Evolutionary conservation across 169 alveolate genomes (phyloP).

Genomic region (Hammondia hammondi): DNA sequence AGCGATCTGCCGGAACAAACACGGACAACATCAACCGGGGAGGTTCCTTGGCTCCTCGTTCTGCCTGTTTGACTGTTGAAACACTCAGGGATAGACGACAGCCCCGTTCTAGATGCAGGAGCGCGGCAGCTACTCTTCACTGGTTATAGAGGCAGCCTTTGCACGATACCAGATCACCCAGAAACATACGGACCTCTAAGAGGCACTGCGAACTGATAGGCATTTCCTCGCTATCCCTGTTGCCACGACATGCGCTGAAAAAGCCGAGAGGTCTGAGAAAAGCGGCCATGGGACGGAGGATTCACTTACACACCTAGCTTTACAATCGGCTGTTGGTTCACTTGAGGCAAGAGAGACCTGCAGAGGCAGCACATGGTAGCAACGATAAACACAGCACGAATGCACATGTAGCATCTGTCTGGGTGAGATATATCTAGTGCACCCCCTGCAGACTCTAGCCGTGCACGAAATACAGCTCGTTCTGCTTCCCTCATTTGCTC

Average conservation of each 20-base stretch:
- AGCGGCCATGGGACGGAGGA: neutral
- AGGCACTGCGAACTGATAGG: too few species aligned
- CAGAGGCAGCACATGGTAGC: neutral
- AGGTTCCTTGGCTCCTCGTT: too few species aligned
- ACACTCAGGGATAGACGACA: too few species aligned
- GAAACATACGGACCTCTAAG: too few species aligned
- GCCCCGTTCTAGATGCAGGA: too few species aligned
- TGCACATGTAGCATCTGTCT: neutral
- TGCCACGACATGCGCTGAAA: too few species aligned
- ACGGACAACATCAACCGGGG: too few species aligned
- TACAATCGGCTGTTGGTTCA: neutral
- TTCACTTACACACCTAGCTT: constrained; percentile 29
- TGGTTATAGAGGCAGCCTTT: too few species aligned
- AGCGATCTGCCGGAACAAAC: neutral
- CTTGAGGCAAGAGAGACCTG: constrained; percentile 37
- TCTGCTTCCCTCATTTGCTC: neutral
- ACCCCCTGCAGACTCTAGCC: neutral
- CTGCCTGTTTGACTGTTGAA: too few species aligned
- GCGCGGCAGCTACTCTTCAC: too few species aligned
- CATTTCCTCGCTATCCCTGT: too few species aligned
- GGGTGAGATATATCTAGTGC: neutral
- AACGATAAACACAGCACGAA: neutral
- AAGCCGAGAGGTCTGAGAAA: neutral
- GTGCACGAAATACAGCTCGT: neutral
- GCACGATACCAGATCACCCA: too few species aligned